These are phyloP conservation scores for Rosa persica DNA, from an alignment of 306 rosid genomes.

Conservation along the genomic window DNA sequence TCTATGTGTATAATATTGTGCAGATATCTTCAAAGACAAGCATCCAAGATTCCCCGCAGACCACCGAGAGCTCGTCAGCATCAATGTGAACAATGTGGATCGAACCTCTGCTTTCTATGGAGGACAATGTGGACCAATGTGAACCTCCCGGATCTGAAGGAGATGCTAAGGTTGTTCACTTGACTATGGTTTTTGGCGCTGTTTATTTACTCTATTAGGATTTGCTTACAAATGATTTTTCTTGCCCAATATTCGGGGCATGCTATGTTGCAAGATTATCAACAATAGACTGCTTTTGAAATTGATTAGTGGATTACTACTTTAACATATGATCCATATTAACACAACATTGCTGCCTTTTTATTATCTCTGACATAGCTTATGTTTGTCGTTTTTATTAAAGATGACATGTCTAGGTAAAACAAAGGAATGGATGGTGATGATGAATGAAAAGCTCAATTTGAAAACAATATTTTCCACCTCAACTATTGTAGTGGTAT, in stretches of 20 bases:
- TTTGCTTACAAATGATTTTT: background rate
- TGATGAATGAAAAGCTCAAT: constrained; percentile 41
- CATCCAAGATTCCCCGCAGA: constrained; percentile 19
- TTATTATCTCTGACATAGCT: background rate
- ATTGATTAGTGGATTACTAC: background rate
- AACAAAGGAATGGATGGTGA: constrained; percentile 27
- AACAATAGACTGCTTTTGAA: background rate
- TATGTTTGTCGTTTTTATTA: background rate
- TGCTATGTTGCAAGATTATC: background rate
- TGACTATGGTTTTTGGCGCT: background rate
- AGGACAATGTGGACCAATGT: constrained; percentile 34
- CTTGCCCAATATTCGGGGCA: background rate
- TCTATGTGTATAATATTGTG: constrained; percentile 77
- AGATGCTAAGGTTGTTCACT: constrained; percentile 38
- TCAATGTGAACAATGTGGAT: constrained; percentile 23
- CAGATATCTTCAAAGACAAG: constrained; percentile 44
- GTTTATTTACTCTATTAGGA: background rate
- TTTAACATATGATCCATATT: background rate
- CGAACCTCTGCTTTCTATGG: constrained; percentile 32
- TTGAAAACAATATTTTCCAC: constrained; percentile 64
- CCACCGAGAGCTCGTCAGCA: constrained; percentile 28
- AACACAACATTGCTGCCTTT: background rate
- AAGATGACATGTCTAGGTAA: constrained; percentile 38
- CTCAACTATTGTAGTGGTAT: constrained; percentile 76
- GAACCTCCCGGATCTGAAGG: constrained; percentile 33